Percentiles rank a stretch among this genome's conserved stretches.
These are phyloP conservation scores for Nematocida sp. DNA, from an alignment of 371 early-diverging fungal genomes.

Conservation along the genomic window DNA sequence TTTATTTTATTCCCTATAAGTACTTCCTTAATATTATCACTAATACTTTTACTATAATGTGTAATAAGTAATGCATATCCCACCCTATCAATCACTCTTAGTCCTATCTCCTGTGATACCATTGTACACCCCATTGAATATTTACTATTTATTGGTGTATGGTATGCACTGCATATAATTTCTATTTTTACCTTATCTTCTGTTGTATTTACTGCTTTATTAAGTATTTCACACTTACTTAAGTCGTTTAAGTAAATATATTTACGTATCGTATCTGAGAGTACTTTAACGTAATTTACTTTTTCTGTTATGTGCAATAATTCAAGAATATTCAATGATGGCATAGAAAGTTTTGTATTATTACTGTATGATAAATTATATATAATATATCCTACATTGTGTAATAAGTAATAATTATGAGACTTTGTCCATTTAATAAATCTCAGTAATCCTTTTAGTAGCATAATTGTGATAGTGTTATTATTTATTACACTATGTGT, in stretches of 20 bases:
- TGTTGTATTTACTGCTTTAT: conserved; percentile 43
- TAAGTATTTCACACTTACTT: conserved; percentile 45
- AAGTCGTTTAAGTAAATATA: conserved; percentile 41
- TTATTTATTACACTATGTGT: no score
- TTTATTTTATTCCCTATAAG: conserved; percentile 12
- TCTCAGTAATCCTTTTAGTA: conserved; percentile 16
- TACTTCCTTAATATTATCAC: neutral
- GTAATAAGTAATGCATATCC: conserved; percentile 29
- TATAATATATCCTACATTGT: conserved; percentile 43
- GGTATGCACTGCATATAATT: conserved; percentile 45
- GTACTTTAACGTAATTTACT: conserved; percentile 43
- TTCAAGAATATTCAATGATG: conserved; percentile 47
- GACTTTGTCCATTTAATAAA: conserved; percentile 31
- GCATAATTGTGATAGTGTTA: no score
- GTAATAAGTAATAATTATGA: neutral
- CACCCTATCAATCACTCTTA: neutral
- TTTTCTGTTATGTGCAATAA: neutral
- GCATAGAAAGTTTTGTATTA: conserved; percentile 50
- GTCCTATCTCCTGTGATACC: conserved; percentile 16
- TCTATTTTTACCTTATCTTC: conserved; percentile 11
- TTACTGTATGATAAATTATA: conserved; percentile 48
- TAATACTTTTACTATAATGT: conserved; percentile 15
- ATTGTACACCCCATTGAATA: conserved; percentile 38
- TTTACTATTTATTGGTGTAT: conserved; percentile 29
- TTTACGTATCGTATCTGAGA: conserved; percentile 45